Conservation (phyloP, 148 eudicot genomes). For the Rhododendron williamsianum region DNA sequence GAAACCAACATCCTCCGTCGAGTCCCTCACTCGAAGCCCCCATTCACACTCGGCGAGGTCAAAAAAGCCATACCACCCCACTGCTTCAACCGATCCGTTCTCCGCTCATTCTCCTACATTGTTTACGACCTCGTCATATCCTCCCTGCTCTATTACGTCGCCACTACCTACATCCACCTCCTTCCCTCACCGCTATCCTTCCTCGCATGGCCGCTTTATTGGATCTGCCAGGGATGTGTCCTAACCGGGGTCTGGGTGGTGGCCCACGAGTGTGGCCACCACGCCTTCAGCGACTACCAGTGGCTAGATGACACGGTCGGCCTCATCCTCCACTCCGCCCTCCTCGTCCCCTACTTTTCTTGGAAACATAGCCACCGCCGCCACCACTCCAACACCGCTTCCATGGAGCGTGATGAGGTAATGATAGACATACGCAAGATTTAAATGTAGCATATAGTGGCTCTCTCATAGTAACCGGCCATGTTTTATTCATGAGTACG, state of each 20-base stretch:
- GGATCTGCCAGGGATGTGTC: conserved; percentile 47
- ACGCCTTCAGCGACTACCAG: conserved; percentile 60
- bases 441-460: neutral
- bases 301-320: conserved; percentile 79
- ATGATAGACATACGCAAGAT: neutral
- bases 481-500: neutral
- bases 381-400: conserved; percentile 88
- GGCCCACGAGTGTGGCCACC: conserved; percentile 73
- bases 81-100: conserved; percentile 74
- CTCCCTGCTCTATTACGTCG: conserved; percentile 48
- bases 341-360: conserved; percentile 79
- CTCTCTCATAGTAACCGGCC: neutral
- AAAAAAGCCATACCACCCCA: conserved; percentile 88
- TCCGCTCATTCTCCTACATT: conserved; percentile 67
- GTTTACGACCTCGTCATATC: conserved; percentile 51
- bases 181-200: conserved; percentile 52
- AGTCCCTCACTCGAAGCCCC: conserved; percentile 65
- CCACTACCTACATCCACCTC: conserved; percentile 54
- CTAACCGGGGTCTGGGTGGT: conserved; percentile 59
- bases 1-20: conserved; percentile 34
- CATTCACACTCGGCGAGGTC: conserved; percentile 65
- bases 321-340: conserved; percentile 68
- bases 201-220: conserved; percentile 68
- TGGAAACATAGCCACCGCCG: conserved; percentile 90
- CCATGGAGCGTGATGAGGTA: conserved; percentile 69